Evolutionary conservation across 805 yeast genomes (phyloP), one percentile per base, ranked within the genome.

Genomic region (Saturnispora kantuleensis): DNA sequence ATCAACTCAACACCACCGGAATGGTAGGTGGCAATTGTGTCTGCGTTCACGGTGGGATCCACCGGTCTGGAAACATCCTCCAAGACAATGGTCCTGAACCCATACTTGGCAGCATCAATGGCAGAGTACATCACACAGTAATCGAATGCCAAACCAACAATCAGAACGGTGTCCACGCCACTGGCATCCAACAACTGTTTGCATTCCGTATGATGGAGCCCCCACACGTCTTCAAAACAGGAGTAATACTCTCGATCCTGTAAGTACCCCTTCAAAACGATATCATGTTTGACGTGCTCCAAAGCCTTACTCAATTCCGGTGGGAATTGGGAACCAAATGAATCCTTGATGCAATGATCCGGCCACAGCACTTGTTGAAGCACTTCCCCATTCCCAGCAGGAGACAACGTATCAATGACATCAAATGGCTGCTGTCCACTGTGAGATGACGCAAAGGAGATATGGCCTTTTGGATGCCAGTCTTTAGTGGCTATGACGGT

Each of bases 111-210:
- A 16, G 88, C 71, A 46, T 89, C 94, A 18, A 77, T 59, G 0
- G 95, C 87, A 0, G 94, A 81, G 56, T 79, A 71, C 52, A 78
- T 64, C 3, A 90, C 97, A 60, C 97, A 89, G 60, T 67, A 87
- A 58, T 89, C 97, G 50, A 79, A 77, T 0, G 97, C 96, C 16
- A 89, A 55, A 0, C 97, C 97, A 2, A 81, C 90, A 17, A 84
- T 71, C 38, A 70, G 77, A 1, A 88, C 87, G 35, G 78, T 73
- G 2, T 73, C 69, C 36, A 86, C 76, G 0, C 60, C 63, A 34
- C 71, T 58, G 1, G 65, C 54, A 21, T 56, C 59, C 49, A 89
- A 67, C 35, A 70, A 63, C 1, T 57, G 59, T 42, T 71, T 68
- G 50, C 88, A 65, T 44, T 78, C 89, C 0, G 97, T 88, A 36